Evolutionary conservation across 441 rosid species (phyloP).

Genomic region (Syzygium malaccense): DNA sequence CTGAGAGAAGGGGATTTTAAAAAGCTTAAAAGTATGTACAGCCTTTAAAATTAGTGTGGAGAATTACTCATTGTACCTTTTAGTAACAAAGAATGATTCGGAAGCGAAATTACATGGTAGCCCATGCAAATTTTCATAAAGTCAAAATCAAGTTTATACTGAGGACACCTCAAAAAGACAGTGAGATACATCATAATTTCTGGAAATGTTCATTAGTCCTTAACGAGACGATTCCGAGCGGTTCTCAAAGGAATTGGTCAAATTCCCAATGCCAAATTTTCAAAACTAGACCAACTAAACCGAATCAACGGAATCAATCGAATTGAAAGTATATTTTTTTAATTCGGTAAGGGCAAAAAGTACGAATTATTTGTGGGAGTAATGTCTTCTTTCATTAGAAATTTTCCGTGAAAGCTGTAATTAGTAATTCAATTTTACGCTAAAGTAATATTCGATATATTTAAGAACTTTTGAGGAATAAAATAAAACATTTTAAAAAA

Average conservation of each 20-base stretch:
- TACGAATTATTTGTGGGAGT: neutral
- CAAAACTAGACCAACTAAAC: accelerated
- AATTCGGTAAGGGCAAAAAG: neutral
- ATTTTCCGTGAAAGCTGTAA: neutral
- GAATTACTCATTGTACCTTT: neutral
- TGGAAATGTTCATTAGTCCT: accelerated
- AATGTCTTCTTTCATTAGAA: neutral
- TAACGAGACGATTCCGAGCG: accelerated
- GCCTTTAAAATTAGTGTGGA: neutral
- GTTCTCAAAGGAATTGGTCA: no score
- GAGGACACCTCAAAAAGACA: neutral
- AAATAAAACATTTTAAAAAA: neutral
- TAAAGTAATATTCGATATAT: neutral
- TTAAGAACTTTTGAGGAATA: neutral
- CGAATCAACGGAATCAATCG: accelerated
- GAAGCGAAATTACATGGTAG: neutral
- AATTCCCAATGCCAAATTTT: neutral
- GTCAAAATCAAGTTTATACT: neutral
- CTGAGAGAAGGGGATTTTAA: neutral
- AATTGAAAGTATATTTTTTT: neutral
- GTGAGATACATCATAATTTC: neutral
- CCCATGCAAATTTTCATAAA: neutral
- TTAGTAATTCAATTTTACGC: neutral
- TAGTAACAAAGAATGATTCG: neutral
- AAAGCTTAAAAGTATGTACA: neutral